Conservation (phyloP, 31 red algal species). For the Odonthalia washingtoniensis region DNA sequence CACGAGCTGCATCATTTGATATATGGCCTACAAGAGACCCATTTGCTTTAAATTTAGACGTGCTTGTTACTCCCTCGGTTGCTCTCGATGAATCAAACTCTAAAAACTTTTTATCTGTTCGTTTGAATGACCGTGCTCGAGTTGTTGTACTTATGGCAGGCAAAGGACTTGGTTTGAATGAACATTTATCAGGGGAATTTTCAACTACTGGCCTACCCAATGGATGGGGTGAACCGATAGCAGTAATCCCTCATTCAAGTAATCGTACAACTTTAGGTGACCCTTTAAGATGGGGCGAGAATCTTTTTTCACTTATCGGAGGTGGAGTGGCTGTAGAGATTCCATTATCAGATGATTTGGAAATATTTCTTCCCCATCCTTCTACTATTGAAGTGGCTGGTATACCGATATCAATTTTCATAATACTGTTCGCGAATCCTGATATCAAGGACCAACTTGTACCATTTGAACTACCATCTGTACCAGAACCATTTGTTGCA, state of each 20-base stretch:
- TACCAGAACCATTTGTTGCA: slow-evolving; percentile 3
- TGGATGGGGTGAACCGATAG: slow-evolving; percentile 28
- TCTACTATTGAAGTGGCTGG: slow-evolving; percentile 24
- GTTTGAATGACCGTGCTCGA: slow-evolving; percentile 28
- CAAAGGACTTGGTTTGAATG: neutral
- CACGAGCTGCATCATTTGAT: neutral
- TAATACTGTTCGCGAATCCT: slow-evolving; percentile 6
- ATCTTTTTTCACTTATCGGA: neutral
- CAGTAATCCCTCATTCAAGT: neutral
- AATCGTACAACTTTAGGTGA: slow-evolving; percentile 2
- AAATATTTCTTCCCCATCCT: slow-evolving; percentile 6
- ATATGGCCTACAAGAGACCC: neutral
- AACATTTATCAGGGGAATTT: neutral
- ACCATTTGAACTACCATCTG: slow-evolving; percentile 14
- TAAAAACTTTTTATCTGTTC: slow-evolving; percentile 28
- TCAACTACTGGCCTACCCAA: neutral
- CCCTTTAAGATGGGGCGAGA: neutral
- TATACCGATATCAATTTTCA: neutral
- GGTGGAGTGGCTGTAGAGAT: slow-evolving; percentile 27
- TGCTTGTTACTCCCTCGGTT: neutral
- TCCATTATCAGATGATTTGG: neutral
- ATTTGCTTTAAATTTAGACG: neutral
- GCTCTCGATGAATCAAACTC: neutral
- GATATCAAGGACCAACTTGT: neutral
- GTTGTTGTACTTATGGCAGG: slow-evolving; percentile 38